A percentile compares a stretch with the other conserved stretches of the same genome.
phyloP scores from a whole-genome alignment of 768 basidiomycete genomes.

The Psilocybe tampanensis region DNA sequence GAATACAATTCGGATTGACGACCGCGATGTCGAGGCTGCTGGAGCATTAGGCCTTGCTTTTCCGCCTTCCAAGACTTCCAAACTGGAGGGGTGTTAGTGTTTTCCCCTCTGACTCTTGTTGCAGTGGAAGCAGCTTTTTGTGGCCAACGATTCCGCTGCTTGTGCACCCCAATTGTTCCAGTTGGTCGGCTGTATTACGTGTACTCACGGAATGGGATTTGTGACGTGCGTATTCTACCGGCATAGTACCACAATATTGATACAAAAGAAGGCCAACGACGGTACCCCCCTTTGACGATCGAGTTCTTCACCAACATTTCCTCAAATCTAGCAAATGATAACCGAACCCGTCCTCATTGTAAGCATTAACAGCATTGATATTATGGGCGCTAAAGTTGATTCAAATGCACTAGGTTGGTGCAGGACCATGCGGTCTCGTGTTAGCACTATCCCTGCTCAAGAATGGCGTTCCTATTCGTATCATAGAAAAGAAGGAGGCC shows the following conservation, averaged over 20 bases:
- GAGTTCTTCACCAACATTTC: background rate
- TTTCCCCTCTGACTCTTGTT: background rate
- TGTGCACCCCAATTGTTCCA: background rate
- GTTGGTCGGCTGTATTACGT: background rate
- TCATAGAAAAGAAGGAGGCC: slow-evolving; percentile 46
- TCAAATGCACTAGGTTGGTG: slow-evolving; percentile 37
- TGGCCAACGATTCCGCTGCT: background rate
- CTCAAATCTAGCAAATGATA: background rate
- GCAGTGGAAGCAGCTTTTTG: background rate
- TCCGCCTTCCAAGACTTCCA: too few relatives aligned
- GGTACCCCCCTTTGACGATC: background rate
- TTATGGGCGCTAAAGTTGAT: background rate
- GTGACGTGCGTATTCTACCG: background rate
- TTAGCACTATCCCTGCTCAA: slow-evolving; percentile 40
- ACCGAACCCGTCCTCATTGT: background rate
- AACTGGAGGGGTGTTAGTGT: too few relatives aligned
- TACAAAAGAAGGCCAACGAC: background rate
- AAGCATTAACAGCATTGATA: background rate
- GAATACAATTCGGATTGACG: too few relatives aligned
- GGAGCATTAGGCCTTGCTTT: too few relatives aligned
- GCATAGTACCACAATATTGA: background rate
- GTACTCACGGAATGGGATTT: background rate
- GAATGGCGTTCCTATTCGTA: slow-evolving; percentile 50
- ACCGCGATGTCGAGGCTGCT: too few relatives aligned
- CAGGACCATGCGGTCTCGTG: slow-evolving; percentile 47